These are phyloP conservation scores for Blastobotrys ciferrii DNA, from an alignment of 1,139 yeast species.

Conservation along the genomic window DNA sequence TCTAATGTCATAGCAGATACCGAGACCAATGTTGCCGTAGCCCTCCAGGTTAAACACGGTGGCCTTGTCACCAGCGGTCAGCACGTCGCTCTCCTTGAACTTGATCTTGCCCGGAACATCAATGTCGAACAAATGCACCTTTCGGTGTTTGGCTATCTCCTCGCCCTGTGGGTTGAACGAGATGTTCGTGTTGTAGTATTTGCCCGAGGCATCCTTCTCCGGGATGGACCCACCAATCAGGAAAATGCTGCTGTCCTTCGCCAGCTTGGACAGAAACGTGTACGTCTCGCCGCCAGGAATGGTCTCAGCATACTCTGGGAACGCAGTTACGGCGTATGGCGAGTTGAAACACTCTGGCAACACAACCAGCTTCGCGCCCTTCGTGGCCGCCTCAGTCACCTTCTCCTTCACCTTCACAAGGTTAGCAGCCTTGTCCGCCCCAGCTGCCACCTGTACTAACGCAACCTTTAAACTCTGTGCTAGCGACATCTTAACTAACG, in stretches of 20 bases:
- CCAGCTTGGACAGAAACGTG: slow-evolving; percentile 56
- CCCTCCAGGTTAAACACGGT: slow-evolving; percentile 70
- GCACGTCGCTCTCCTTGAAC: slow-evolving; percentile 74
- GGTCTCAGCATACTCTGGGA: slow-evolving; percentile 79
- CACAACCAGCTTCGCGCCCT: slow-evolving; percentile 52
- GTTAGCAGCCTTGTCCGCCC: slow-evolving; percentile 65
- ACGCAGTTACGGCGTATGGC: slow-evolving; percentile 86
- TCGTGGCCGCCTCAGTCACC: slow-evolving; percentile 52
- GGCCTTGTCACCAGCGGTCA: slow-evolving; percentile 76
- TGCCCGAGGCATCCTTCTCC: slow-evolving; percentile 58
- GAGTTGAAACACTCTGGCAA: slow-evolving; percentile 94
- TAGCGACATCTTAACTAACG: slow-evolving; percentile 1
- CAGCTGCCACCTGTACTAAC: slow-evolving; percentile 72
- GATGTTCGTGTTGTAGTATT: slow-evolving; percentile 77
- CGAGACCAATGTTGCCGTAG: slow-evolving; percentile 78
- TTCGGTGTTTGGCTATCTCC: slow-evolving; percentile 80
- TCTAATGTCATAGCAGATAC: slow-evolving; percentile 88
- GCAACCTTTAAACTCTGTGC: slow-evolving; percentile 53
- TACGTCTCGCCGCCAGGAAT: slow-evolving; percentile 70
- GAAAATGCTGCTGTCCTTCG: slow-evolving; percentile 57
- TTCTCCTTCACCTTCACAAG: slow-evolving; percentile 53
- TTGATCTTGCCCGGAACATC: slow-evolving; percentile 87
- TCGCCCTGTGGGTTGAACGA: slow-evolving; percentile 71
- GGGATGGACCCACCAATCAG: slow-evolving; percentile 93
- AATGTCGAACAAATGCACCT: slow-evolving; percentile 85